Conservation (phyloP, 805 yeast genomes). For the Ogataea glucozyma region DNA sequence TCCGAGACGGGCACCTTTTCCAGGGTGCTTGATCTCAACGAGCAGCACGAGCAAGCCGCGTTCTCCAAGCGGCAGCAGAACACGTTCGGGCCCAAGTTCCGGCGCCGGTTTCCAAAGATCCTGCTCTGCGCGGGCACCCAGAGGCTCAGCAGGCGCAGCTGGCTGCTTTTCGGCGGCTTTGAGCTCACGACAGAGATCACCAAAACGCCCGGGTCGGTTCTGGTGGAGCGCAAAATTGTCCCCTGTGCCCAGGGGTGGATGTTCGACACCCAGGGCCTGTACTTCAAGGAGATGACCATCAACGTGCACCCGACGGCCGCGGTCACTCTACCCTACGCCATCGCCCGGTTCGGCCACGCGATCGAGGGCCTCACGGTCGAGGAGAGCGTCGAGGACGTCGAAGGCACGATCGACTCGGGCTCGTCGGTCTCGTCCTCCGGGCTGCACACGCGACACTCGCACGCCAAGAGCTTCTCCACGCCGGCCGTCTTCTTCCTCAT, state of each 20-base stretch:
- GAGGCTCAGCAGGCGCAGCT: conserved; percentile 54
- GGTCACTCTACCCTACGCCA: conserved; percentile 27
- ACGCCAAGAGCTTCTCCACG: conserved; percentile 10
- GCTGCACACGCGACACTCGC: conserved; percentile 5
- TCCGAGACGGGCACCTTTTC: conserved; percentile 41
- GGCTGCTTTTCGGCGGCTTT: conserved; percentile 73
- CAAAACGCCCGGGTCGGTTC: conserved; percentile 41
- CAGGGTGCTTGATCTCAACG: conserved; percentile 22
- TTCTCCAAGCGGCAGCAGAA: conserved; percentile 15
- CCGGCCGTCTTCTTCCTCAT: conserved; percentile 43
- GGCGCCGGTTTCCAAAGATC: conserved; percentile 48
- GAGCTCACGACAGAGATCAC: conserved; percentile 40
- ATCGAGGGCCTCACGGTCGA: conserved; percentile 30
- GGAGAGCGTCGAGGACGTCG: conserved; percentile 27
- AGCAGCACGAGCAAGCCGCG: background rate
- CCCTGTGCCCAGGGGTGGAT: conserved; percentile 55
- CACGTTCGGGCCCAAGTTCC: background rate
- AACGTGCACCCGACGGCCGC: conserved; percentile 34
- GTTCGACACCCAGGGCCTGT: conserved; percentile 51
- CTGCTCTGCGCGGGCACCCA: conserved; percentile 50
- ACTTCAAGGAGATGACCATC: conserved; percentile 48
- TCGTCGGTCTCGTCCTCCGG: conserved; percentile 7
- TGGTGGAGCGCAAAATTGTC: conserved; percentile 31
- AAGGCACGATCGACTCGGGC: conserved; percentile 3
- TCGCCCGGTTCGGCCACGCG: conserved; percentile 37